Base-by-base conservation (phyloP, 1,284 basidiomycete genomes). In the Trichosporon inkin region DNA sequence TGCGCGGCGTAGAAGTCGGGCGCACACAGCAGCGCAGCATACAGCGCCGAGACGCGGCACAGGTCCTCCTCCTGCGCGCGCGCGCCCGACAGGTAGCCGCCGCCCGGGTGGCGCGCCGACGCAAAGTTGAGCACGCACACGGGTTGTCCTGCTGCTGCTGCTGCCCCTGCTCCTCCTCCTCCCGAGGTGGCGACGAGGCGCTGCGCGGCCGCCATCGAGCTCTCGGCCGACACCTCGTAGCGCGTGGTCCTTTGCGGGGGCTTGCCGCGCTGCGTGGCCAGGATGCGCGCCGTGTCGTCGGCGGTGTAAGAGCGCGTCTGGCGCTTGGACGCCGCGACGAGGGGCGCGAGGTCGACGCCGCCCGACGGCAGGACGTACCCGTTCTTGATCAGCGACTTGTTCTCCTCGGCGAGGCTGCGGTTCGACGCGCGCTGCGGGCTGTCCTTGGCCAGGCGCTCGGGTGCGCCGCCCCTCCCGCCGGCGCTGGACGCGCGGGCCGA, bases 21-120 rank as follows among this genome's bases (percentile, higher is more conserved):
- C 8, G 57, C 57, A 13, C 20, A 8, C 3, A 51, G 34, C 17
- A 64, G 60, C 6, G 53, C 47, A 0, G 53, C 55, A 60, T 62
- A 60, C n/a, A 64, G 58, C 24, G 57, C 63, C 19, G 60, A 59
- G 37, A 24, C 34, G 28, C 63, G 57, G 55, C 63, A 64, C 19
- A 64, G 16, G 44, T 64, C 63, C 19, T 64, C 63, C 53, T 64
- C 63, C 47, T 64, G 63, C 36, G 63, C 63, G 10, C 17, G 28
- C 10, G 63, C 63, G 28, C 63, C 63, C 2, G 37, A 38, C 6
- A 64, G 55, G 55, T 64, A 64, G 13, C 63, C 63, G 4, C 63
- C 63, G 32, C 63, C 63, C 6, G 60, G 60, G 20, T 62, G 56
- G 13, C 57, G 61, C 8, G 63, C 63, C 11, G 55, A 57, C 20